Percentiles rank a stretch among this genome's conserved stretches.
Evolutionary conservation across 257 asterid species (phyloP).

Genomic region (Nicotiana tomentosiformis): DNA sequence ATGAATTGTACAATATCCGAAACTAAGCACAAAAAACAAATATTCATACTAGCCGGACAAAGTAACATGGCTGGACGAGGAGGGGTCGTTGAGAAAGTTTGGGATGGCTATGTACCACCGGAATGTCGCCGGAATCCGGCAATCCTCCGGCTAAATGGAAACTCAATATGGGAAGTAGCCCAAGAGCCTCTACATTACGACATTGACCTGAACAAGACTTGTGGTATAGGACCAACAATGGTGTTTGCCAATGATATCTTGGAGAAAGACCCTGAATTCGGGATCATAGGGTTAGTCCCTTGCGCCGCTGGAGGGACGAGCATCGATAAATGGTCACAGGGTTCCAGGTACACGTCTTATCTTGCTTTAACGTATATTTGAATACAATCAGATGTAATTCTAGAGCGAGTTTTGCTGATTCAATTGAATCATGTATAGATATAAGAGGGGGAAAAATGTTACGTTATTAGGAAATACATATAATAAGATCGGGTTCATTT

Average conservation of each 20-base stretch:
- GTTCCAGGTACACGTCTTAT: neutral
- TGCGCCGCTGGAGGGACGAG: neutral
- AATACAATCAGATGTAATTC: too few species aligned
- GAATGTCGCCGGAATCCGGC: neutral
- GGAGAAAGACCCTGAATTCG: neutral
- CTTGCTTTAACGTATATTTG: neutral
- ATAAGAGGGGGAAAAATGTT: too few species aligned
- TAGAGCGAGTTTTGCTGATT: too few species aligned
- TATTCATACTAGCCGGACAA: conserved; percentile 7
- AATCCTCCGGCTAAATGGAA: neutral
- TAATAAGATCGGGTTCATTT: neutral
- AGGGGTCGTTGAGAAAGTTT: neutral
- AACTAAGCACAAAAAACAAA: neutral
- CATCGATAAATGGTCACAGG: neutral
- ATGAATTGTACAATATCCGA: neutral
- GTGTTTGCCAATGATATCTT: neutral
- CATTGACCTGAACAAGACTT: conserved; percentile 1
- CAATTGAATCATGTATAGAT: too few species aligned
- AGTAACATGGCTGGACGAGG: conserved; percentile 14
- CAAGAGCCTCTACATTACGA: neutral
- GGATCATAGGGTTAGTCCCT: neutral
- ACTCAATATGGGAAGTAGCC: conserved; percentile 5
- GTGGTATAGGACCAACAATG: conserved; percentile 9
- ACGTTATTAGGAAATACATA: too few species aligned
- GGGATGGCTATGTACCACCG: neutral